These are phyloP conservation scores for Trichosporon asahii DNA, from an alignment of 1,284 basidiomycete species.

Conservation along the genomic window DNA sequence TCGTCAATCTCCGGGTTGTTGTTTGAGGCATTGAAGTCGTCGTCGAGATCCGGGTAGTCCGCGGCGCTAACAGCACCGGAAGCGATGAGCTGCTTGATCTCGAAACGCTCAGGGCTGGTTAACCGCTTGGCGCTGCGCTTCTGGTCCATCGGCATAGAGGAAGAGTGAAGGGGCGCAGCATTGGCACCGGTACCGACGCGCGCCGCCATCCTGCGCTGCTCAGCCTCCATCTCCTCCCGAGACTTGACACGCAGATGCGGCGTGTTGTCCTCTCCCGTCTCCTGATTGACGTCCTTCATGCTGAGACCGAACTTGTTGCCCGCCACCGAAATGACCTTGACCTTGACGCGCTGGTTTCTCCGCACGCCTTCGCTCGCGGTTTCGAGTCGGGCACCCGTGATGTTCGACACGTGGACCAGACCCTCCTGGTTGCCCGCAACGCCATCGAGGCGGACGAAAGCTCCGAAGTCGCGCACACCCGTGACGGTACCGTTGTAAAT, in stretches of 20 bases:
- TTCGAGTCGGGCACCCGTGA: slow-evolving; percentile 75
- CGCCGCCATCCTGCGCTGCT: slow-evolving; percentile 64
- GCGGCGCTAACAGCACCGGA: slow-evolving; percentile 87
- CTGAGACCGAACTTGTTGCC: slow-evolving; percentile 78
- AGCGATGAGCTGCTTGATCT: slow-evolving; percentile 97
- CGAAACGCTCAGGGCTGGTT: slow-evolving; percentile 96
- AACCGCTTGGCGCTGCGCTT: slow-evolving; percentile 77
- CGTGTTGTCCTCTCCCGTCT: slow-evolving; percentile 74
- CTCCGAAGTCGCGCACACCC: slow-evolving; percentile 90
- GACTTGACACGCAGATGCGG: slow-evolving; percentile 91
- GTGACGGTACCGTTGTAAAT: slow-evolving; percentile 87
- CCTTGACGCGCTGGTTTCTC: slow-evolving; percentile 80
- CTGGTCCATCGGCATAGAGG: slow-evolving; percentile 54
- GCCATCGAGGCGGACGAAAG: slow-evolving; percentile 86
- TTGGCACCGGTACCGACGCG: slow-evolving; percentile 62
- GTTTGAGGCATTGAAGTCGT: slow-evolving; percentile 74
- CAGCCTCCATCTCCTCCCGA: slow-evolving; percentile 78
- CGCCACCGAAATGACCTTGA: slow-evolving; percentile 92
- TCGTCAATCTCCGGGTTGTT: slow-evolving; percentile 85
- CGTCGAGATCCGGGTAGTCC: slow-evolving; percentile 94
- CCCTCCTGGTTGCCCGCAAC: slow-evolving; percentile 82
- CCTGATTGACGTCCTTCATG: slow-evolving; percentile 97
- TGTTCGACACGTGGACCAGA: slow-evolving; percentile 92
- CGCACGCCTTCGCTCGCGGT: slow-evolving; percentile 81
- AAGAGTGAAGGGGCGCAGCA: slow-evolving; percentile 44